Base-by-base conservation (phyloP, 805 yeast genomes). In the Cyberlindnera mycetangii region DNA sequence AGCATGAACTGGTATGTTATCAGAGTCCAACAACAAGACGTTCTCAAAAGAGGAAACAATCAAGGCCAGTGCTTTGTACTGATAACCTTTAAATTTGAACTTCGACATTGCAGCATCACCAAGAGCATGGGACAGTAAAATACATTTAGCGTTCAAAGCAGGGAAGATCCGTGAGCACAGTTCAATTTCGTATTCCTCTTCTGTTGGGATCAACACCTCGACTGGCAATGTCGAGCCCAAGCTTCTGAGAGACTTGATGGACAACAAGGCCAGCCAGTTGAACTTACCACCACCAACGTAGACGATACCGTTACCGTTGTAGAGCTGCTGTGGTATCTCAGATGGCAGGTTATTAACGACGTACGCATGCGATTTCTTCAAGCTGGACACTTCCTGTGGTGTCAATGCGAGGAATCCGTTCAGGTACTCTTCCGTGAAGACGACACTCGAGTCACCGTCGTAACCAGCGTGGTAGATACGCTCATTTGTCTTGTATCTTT, bases 41-140 rank as follows among this genome's bases (percentile, higher is more conserved):
- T 83, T 80, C 53, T 85, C 86, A 61, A 85, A 85, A 31, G 83
- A 74, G 3, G 90, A 83, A 15, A 83, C 84, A 44, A 86, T 69
- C 39, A 86, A 56, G 0, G 92, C 85, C 49, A 85, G 69, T 0
- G 82, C 76, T 60, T 84, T 85, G 56, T 76, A 78, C 52, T 83
- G 89, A 60, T 81, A 84, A 10, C 79, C 82, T 41, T 71, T 69
- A 44, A 84, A 74, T 28, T 69, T 69, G 49, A 82, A 81, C 51
- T 69, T 67, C 32, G 65, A 55, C 57, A 75, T 62, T 5, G 80
- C 76, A 1, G 69, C 69, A 16, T 73, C 64, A 16, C 92, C 90
- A 48, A 83, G 71, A 5, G 81, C 78, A 47, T 79, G 78, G 15
- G 76, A 71, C 62, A 85, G 67, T 34, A 83, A 68, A 11, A 83